Conservation (phyloP, 2,329 filamentous ascomycete genomes). For the Orbilia javanica region DNA sequence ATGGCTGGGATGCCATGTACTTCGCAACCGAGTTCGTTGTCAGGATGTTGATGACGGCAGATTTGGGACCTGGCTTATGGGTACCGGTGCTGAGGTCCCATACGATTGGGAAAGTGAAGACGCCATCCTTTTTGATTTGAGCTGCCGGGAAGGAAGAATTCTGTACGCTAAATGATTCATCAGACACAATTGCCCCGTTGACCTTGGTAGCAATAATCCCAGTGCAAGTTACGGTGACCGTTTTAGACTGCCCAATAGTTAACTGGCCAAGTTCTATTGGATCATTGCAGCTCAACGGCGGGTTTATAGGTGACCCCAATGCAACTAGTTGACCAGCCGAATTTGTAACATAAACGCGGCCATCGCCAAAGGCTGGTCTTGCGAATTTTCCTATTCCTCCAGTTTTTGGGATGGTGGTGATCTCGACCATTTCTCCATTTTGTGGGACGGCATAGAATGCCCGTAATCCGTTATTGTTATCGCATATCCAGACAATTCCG, state of each 20-base stretch:
- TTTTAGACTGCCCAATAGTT: conserved; percentile 63
- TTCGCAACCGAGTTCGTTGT: conserved; percentile 65
- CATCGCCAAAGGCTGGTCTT: conserved; percentile 66
- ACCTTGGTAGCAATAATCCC: conserved; percentile 65
- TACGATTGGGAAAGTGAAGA: conserved; percentile 66
- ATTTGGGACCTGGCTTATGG: conserved; percentile 64
- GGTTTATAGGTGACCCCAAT: conserved; percentile 66
- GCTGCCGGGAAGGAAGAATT: conserved; percentile 66
- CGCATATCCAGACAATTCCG: conserved; percentile 66
- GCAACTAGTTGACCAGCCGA: conserved; percentile 63
- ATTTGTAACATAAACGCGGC: conserved; percentile 65
- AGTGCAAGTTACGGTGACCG: conserved; percentile 64
- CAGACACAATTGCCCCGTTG: conserved; percentile 64
- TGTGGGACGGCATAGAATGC: conserved; percentile 66
- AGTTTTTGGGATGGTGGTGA: conserved; percentile 64
- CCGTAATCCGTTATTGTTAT: conserved; percentile 65
- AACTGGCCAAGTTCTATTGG: conserved; percentile 66
- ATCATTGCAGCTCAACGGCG: conserved; percentile 66
- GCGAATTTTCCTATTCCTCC: conserved; percentile 66
- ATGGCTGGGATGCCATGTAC: conserved; percentile 65
- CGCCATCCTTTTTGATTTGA: conserved; percentile 64
- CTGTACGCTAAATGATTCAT: conserved; percentile 64
- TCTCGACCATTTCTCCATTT: conserved; percentile 64
- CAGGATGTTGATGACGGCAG: conserved; percentile 65
- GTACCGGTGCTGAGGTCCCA: conserved; percentile 64